A percentile compares a stretch with the other conserved stretches of the same genome.
phyloP scores from a whole-genome alignment of 352 stramenopile species.

The Phytophthora aleatoria region DNA sequence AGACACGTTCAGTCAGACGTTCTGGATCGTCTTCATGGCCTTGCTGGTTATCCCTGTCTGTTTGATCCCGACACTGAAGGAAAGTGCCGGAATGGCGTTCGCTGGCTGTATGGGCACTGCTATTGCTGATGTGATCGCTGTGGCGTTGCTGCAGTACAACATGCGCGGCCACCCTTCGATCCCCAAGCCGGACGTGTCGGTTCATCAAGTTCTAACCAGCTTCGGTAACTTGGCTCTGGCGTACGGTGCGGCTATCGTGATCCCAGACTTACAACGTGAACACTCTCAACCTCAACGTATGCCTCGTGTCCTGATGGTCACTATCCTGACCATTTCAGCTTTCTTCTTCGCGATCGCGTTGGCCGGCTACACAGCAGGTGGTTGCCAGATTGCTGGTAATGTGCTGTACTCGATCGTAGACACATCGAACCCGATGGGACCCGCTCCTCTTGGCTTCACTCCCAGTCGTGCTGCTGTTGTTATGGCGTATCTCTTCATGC shows the following conservation, averaged over 20 bases:
- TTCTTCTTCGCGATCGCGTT: conserved; percentile 27
- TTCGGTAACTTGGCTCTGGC: conserved; percentile 22
- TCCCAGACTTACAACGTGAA: conserved; percentile 22
- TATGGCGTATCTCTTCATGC: conserved; percentile 54
- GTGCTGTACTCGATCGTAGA: conserved; percentile 22
- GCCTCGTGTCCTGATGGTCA: conserved; percentile 18
- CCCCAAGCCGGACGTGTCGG: conserved; percentile 13
- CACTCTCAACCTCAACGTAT: conserved; percentile 23
- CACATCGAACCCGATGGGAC: conserved; percentile 17
- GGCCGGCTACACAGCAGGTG: conserved; percentile 15
- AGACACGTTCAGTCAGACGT: conserved; percentile 21
- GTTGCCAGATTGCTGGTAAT: conserved; percentile 25
- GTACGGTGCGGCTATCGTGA: conserved; percentile 19
- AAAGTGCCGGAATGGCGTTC: conserved; percentile 23
- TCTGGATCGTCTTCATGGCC: conserved; percentile 30
- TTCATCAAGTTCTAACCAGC: conserved; percentile 22
- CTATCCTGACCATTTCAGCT: conserved; percentile 17
- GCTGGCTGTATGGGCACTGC: conserved; percentile 23
- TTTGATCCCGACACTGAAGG: conserved; percentile 25
- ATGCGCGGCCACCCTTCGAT: conserved; percentile 25
- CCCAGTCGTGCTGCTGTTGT: conserved; percentile 43
- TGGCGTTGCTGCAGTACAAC: conserved; percentile 21
- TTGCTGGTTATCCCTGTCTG: conserved; percentile 24
- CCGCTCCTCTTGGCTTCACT: conserved; percentile 46
- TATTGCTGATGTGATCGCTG: conserved; percentile 24